Conservation (phyloP, 2,329 filamentous ascomycete genomes). For the Colletotrichum zoysiae region DNA sequence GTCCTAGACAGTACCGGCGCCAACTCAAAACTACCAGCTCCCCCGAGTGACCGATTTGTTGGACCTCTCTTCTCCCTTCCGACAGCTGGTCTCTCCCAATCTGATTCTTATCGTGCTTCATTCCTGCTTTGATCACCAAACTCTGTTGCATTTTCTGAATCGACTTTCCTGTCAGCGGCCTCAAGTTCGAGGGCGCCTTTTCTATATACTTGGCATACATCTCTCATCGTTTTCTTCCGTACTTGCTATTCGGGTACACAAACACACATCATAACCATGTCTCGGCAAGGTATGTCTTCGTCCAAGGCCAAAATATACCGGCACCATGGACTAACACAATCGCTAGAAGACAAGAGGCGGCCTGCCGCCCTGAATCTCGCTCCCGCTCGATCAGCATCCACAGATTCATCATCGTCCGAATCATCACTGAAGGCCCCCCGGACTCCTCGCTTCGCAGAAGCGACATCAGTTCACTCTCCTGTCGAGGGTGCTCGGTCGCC, state of each 20-base stretch:
- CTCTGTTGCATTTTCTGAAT: conserved; percentile 46
- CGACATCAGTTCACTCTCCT: conserved; percentile 82
- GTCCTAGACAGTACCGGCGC: conserved; percentile 48
- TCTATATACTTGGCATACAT: conserved; percentile 34
- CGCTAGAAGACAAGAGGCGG: conserved; percentile 67
- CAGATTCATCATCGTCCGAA: conserved; percentile 64
- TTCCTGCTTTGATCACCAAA: conserved; percentile 50
- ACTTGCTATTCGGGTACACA: conserved; percentile 40
- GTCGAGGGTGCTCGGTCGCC: conserved; percentile 70
- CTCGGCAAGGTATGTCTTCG: conserved; percentile 55
- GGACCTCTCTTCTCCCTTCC: conserved; percentile 56
- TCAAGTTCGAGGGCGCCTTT: conserved; percentile 41
- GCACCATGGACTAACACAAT: conserved; percentile 46
- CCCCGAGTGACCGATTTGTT: conserved; percentile 54
- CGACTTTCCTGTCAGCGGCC: conserved; percentile 17
- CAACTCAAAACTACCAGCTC: conserved; percentile 66
- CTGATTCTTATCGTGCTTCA: conserved; percentile 53
- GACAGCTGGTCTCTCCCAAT: conserved; percentile 69
- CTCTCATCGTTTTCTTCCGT: conserved; percentile 32
- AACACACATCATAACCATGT: conserved; percentile 48
- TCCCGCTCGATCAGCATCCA: conserved; percentile 62
- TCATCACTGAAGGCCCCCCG: conserved; percentile 75
- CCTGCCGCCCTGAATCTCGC: conserved; percentile 68
- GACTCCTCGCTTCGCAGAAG: conserved; percentile 84
- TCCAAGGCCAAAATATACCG: conserved; percentile 44